Percentiles rank a stretch among this genome's conserved stretches.
These are phyloP conservation scores for Eucalyptus globulus DNA, from an alignment of 345 rosid genomes.

Conservation along the genomic window DNA sequence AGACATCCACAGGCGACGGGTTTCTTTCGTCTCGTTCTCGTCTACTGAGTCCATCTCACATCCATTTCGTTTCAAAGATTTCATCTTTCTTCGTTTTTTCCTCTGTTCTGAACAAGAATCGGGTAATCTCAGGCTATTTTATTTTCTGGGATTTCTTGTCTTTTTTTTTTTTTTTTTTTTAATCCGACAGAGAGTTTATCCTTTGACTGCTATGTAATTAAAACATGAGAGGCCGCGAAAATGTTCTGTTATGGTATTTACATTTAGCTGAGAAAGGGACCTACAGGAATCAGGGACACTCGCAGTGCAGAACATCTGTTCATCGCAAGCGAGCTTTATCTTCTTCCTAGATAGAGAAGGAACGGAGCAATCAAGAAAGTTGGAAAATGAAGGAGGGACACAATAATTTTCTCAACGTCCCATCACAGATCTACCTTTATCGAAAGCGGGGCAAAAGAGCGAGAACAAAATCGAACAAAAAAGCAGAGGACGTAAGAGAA, in stretches of 20 bases:
- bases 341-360: neutral
- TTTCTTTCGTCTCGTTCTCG: constrained; percentile 4
- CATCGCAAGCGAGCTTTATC: neutral
- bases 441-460: neutral
- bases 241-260: neutral
- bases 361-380: neutral
- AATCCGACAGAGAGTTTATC: neutral
- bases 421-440: neutral
- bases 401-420: neutral
- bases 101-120: neutral
- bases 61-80: neutral
- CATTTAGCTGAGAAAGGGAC: neutral
- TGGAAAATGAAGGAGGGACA: neutral
- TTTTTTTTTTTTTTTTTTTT: too few relatives aligned
- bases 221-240: neutral
- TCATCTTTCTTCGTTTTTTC: neutral
- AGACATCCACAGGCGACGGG: constrained; percentile 43
- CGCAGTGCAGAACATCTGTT: neutral
- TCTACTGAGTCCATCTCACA: constrained; percentile 54
- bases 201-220: neutral
- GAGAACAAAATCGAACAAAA: neutral
- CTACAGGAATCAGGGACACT: neutral
- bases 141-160: neutral
- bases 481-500: neutral
- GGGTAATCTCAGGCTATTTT: neutral